These are phyloP conservation scores for Metschnikowia orientalis DNA, from an alignment of 805 yeast species.

Conservation along the genomic window DNA sequence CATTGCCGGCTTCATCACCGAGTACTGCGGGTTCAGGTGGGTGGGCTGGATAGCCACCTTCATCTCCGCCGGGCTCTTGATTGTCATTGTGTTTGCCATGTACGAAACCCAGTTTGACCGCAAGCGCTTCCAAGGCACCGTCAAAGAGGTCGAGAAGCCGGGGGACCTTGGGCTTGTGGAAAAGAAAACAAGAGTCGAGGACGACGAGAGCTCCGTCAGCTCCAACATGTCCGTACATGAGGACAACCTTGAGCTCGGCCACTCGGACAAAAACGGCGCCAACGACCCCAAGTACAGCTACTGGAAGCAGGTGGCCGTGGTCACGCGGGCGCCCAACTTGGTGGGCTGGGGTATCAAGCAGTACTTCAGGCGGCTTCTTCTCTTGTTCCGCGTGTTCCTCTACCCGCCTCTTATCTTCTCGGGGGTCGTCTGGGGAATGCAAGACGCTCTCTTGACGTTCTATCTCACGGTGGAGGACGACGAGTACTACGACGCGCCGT, in stretches of 20 bases:
- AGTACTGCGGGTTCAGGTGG: constrained; percentile 67
- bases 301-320: constrained; percentile 42
- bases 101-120: constrained; percentile 67
- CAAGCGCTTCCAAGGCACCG: constrained; percentile 23
- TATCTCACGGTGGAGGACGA: constrained; percentile 72
- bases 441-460: constrained; percentile 71
- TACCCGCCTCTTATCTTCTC: constrained; percentile 64
- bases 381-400: constrained; percentile 52
- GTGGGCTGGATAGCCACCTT: constrained; percentile 68
- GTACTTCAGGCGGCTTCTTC: constrained; percentile 47
- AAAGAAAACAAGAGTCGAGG: constrained; percentile 4
- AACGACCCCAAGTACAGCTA: constrained; percentile 39
- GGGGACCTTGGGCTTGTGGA: background rate
- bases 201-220: constrained; percentile 10
- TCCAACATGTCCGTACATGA: constrained; percentile 14
- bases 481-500: constrained; percentile 60
- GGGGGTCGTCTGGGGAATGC: constrained; percentile 77
- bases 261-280: constrained; percentile 29
- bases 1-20: constrained; percentile 68
- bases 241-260: constrained; percentile 12
- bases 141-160: constrained; percentile 3
- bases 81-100: constrained; percentile 53
- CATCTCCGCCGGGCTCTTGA: constrained; percentile 45
- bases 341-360: constrained; percentile 65
- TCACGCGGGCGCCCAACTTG: constrained; percentile 57